A percentile compares a stretch with the other conserved stretches of the same genome.
Conservation (phyloP, 2,329 filamentous ascomycete species). For the Ascochyta rabiei region DNA sequence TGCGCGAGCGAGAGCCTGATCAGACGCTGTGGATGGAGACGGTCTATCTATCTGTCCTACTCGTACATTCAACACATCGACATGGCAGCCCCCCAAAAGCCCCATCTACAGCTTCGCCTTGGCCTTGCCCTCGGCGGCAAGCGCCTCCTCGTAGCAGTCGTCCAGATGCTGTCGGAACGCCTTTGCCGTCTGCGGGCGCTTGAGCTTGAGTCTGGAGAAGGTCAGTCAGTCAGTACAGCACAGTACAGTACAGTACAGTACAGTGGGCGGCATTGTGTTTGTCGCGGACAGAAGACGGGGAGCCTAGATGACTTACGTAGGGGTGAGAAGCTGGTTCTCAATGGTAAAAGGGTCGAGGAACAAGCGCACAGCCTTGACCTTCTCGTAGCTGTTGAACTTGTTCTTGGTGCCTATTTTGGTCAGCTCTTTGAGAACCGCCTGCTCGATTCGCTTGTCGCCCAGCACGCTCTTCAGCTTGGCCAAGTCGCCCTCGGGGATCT, state of each 20-base stretch:
- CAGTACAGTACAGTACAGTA: no score
- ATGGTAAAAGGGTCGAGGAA: constrained; percentile 89
- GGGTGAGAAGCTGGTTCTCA: constrained; percentile 87
- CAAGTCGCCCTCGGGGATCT: constrained; percentile 68
- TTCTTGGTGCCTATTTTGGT: constrained; percentile 78
- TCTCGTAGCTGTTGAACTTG: constrained; percentile 93
- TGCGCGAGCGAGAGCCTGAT: no score
- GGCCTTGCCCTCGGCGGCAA: constrained; percentile 50
- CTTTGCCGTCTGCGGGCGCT: constrained; percentile 71
- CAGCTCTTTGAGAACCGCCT: constrained; percentile 77
- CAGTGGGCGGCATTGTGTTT: no score
- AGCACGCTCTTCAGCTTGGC: constrained; percentile 71
- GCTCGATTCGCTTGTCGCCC: constrained; percentile 71
- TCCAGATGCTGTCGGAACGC: constrained; percentile 64
- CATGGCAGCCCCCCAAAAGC: no score
- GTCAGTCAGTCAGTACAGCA: constrained; percentile 18
- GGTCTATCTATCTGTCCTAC: no score
- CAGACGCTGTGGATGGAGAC: no score
- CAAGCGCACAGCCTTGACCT: constrained; percentile 74
- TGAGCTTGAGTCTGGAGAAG: constrained; percentile 67
- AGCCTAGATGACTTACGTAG: constrained; percentile 86
- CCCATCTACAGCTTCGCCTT: constrained; percentile 55
- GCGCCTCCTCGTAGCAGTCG: constrained; percentile 64
- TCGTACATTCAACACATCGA: no score
- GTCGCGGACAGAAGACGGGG: no score